Percentiles rank a stretch among this genome's conserved stretches.
Conservation (phyloP, 257 asterid species). For the Primulina eburnea region DNA sequence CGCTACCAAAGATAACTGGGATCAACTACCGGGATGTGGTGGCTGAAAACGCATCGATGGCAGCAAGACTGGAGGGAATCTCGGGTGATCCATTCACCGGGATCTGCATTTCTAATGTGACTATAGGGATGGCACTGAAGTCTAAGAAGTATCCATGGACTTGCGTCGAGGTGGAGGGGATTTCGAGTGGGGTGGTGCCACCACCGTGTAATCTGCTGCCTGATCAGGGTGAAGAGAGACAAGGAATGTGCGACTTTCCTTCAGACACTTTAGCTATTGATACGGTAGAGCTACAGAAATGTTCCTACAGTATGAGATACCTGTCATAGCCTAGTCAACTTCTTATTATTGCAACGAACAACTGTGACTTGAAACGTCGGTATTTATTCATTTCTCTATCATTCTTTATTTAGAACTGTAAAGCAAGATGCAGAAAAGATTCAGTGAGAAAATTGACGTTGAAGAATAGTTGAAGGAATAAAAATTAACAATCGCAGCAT, state of each 20-base stretch:
- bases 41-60: slow-evolving; percentile 73
- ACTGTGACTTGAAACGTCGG: neutral
- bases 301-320: slow-evolving; percentile 46
- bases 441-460: too few species aligned
- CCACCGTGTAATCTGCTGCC: slow-evolving; percentile 53
- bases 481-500: too few species aligned
- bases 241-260: slow-evolving; percentile 59
- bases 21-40: slow-evolving; percentile 74
- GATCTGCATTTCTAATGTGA: slow-evolving; percentile 72
- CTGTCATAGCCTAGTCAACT: slow-evolving; percentile 14
- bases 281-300: slow-evolving; percentile 42
- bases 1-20: slow-evolving; percentile 60
- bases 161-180: slow-evolving; percentile 56
- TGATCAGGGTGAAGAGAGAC: slow-evolving; percentile 43
- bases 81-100: slow-evolving; percentile 76
- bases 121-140: slow-evolving; percentile 67
- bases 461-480: too few species aligned
- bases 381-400: neutral
- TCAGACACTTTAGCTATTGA: slow-evolving; percentile 50
- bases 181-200: slow-evolving; percentile 60
- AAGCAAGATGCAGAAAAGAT: too few species aligned
- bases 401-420: too few species aligned
- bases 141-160: slow-evolving; percentile 71
- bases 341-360: neutral
- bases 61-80: slow-evolving; percentile 75